Evolutionary conservation across 1,284 basidiomycete genomes (phyloP).

Genomic region (Cutaneotrichosporon sp.): DNA sequence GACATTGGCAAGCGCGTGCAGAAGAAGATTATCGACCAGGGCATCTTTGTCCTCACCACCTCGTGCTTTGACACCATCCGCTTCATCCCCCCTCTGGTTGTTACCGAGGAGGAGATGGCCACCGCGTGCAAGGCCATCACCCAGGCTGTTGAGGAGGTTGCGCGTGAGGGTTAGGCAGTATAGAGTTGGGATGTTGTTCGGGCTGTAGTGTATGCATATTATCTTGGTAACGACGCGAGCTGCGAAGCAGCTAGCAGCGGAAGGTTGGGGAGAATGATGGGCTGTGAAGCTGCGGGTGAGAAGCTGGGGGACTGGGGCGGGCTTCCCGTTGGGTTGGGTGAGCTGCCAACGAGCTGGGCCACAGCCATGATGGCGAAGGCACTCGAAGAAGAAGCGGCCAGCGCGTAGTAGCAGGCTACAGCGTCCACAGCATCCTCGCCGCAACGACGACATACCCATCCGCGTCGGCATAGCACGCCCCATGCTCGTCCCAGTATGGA

Average conservation of each 20-base stretch:
- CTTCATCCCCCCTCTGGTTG: conserved; percentile 73
- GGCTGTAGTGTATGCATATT: conserved; percentile 12
- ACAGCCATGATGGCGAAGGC: too few species aligned
- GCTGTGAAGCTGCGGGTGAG: too few species aligned
- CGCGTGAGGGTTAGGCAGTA: conserved; percentile 57
- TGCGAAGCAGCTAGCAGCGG: neutral
- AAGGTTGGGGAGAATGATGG: too few species aligned
- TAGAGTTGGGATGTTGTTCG: conserved; percentile 9
- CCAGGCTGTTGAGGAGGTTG: conserved; percentile 65
- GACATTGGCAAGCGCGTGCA: conserved; percentile 73
- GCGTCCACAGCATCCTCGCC: conserved; percentile 3
- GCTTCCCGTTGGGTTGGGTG: too few species aligned
- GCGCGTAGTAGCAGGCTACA: too few species aligned
- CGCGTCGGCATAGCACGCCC: conserved; percentile 11
- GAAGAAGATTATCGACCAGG: conserved; percentile 78
- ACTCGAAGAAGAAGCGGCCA: too few species aligned
- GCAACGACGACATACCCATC: conserved; percentile 22
- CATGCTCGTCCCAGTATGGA: conserved; percentile 18
- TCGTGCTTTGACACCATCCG: conserved; percentile 54
- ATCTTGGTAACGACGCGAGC: neutral
- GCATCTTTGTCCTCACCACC: conserved; percentile 65
- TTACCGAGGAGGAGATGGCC: conserved; percentile 64
- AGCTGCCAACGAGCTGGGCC: neutral
- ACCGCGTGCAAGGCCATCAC: conserved; percentile 64
- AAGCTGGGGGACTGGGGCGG: too few species aligned